phyloP scores from a whole-genome alignment of 306 rosid species.

The Acmispon strigosus region DNA sequence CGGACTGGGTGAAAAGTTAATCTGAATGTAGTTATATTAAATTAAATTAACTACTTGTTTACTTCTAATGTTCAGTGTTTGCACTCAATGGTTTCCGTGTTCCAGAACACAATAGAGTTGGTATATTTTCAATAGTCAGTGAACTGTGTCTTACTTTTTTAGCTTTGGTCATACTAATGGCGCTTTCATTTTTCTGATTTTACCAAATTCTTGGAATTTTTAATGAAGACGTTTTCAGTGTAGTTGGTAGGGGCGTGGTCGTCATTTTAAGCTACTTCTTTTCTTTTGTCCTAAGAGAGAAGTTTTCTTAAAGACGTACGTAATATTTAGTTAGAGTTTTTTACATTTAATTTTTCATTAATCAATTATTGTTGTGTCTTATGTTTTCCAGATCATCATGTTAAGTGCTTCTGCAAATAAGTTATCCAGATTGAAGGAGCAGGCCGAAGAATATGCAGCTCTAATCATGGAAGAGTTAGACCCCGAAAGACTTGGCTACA shows the following conservation, averaged over 20 bases:
- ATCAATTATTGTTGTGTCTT: background rate
- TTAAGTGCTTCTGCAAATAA: constrained; percentile 95
- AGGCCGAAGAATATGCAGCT: constrained; percentile 99
- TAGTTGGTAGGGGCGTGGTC: constrained; percentile 67
- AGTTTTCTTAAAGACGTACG: constrained; percentile 1
- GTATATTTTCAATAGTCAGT: constrained; percentile 40
- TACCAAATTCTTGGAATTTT: constrained; percentile 32
- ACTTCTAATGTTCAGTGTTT: constrained; percentile 25
- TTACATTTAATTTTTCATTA: background rate
- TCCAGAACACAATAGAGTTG: constrained; percentile 40
- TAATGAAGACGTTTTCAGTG: constrained; percentile 37
- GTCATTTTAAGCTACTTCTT: constrained; percentile 27
- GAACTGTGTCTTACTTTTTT: constrained; percentile 31
- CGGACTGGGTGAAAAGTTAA: constrained; percentile 46
- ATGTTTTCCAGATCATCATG: constrained; percentile 68
- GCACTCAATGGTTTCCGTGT: constrained; percentile 40
- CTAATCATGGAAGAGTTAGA: constrained; percentile 96
- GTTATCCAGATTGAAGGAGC: constrained; percentile 89
- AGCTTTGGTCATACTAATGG: constrained; percentile 35
- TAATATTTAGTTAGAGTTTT: background rate
- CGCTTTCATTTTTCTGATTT: constrained; percentile 24
- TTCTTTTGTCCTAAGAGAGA: background rate
- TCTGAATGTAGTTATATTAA: constrained; percentile 10
- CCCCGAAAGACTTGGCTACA: constrained; percentile 93
- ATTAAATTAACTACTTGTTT: constrained; percentile 35